Evolutionary conservation across 345 rosid species (phyloP).

Genomic region (Leavenworthia alabamica): DNA sequence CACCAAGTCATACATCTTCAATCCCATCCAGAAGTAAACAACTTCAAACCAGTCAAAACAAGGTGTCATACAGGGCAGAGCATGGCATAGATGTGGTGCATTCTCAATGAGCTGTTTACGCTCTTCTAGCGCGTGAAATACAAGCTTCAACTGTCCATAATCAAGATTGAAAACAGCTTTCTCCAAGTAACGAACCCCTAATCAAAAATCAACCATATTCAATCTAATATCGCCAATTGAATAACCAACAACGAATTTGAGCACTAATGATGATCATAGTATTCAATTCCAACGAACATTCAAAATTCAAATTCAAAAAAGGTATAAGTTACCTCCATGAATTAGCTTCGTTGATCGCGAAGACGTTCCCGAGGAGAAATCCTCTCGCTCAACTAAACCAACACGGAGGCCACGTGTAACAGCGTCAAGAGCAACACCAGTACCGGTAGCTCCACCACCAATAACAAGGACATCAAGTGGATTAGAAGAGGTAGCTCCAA

Average conservation of each 20-base stretch:
- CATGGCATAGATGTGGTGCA: constrained; percentile 94
- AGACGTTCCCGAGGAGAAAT: constrained; percentile 92
- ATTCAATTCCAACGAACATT: not conserved
- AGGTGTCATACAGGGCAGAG: constrained; percentile 98
- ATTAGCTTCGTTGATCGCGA: constrained; percentile 92
- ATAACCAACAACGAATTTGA: not conserved
- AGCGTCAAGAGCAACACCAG: constrained; percentile 94
- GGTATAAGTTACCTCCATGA: constrained; percentile 61
- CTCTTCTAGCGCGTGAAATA: constrained; percentile 95
- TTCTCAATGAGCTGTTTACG: constrained; percentile 86
- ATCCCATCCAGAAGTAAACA: constrained; percentile 84
- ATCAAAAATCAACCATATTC: not conserved
- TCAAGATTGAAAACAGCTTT: constrained; percentile 95
- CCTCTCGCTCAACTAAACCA: constrained; percentile 91
- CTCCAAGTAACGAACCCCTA: constrained; percentile 96
- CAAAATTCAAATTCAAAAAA: not conserved
- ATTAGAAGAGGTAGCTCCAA: constrained; percentile 42
- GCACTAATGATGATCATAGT: not conserved
- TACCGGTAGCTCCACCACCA: constrained; percentile 98
- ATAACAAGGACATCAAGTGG: constrained; percentile 86
- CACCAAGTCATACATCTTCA: constrained; percentile 95
- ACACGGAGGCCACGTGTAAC: constrained; percentile 83
- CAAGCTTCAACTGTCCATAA: constrained; percentile 86
- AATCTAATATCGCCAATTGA: not conserved
- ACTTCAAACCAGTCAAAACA: constrained; percentile 96